Evolutionary conservation across 208 protist genomes (phyloP).

Genomic region (Sergeia podlipaevii): DNA sequence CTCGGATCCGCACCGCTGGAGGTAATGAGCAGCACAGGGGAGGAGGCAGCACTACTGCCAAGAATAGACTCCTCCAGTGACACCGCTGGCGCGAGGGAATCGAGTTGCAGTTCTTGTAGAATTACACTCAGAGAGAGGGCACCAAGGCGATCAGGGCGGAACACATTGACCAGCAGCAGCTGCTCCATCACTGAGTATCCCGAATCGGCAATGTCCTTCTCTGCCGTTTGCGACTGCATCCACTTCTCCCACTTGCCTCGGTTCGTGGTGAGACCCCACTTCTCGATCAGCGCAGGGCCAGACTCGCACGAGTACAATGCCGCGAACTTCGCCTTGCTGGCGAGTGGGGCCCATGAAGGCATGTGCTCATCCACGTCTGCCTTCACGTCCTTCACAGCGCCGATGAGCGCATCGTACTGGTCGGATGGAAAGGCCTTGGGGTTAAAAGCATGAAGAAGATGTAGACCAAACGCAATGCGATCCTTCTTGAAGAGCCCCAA

Average conservation of each 20-base stretch:
- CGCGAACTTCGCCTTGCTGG: conserved; percentile 51
- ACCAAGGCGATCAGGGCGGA: conserved; percentile 96
- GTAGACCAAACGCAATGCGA: conserved; percentile 92
- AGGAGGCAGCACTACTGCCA: conserved; percentile 11
- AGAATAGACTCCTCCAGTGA: conserved; percentile 75
- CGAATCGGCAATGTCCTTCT: conserved; percentile 40
- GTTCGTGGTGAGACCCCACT: conserved; percentile 53
- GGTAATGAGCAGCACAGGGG: conserved; percentile 93
- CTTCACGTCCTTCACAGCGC: conserved; percentile 28
- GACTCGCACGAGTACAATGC: conserved; percentile 32
- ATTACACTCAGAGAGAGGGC: conserved; percentile 71
- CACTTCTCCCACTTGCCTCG: conserved; percentile 68
- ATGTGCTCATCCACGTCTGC: conserved; percentile 22
- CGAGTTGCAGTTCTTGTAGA: conserved; percentile 51
- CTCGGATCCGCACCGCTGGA: conserved; percentile 94
- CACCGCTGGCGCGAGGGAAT: conserved; percentile 59
- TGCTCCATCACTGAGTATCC: conserved; percentile 87
- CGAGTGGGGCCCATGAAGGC: conserved; percentile 54
- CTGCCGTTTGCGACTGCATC: conserved; percentile 56
- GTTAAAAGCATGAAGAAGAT: conserved; percentile 88
- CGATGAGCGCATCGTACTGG: conserved; percentile 89
- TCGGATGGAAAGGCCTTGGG: conserved; percentile 67
- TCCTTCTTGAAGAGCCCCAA: conserved; percentile 89
- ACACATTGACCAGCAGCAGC: conserved; percentile 92
- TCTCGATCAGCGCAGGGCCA: conserved; percentile 28